Base-by-base conservation (phyloP, 441 rosid genomes). In the Corymbia calophylla region DNA sequence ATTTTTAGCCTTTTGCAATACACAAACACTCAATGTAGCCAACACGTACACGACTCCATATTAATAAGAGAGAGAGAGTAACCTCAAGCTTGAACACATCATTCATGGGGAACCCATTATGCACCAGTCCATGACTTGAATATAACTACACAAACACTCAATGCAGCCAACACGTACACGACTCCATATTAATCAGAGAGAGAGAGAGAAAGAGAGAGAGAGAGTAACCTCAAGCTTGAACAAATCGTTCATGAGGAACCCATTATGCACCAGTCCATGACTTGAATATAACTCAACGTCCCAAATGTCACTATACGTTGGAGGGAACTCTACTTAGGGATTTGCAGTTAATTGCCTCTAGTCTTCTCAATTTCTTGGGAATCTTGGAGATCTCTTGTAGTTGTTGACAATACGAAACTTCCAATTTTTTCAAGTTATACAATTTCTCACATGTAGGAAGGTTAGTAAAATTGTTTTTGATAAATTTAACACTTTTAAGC, bases 341-440 rank as follows among this genome's bases (percentile, higher is more conserved):
- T 58, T 58, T 3, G n/a, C 64, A 58, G 8, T 19, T 4, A 58
- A 0, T 25, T 8, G n/a, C 64, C 7, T 11, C 0, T 10, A 58
- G n/a, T 5, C 5, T 5, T 58, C 13, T 10, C n/a, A 25, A 10
- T 58, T 25, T 58, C n/a, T 3, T 6, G 4, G 15, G 64, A 58
- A 58, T 9, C n/a, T 58, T 25, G n/a, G 64, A 27, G 64, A 58
- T 58, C 64, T 58, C n/a, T 58, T 25, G 64, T 58, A 58, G 15
- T 5, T 58, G 64, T 58, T 58, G 64, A 12, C 64, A 58, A 58
- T 58, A 0, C 0, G 64, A 58, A 58, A 58, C 13, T 2, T 25
- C 4, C n/a, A 58, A 9, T 7, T 2, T 0, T 2, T 58, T 5
- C 64, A 58, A 58, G 15, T 25, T 6, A 58, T 25, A 4, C 9